Evolutionary conservation across 192 early-diverging fungal species (phyloP), one percentile per base, ranked within the genome.

Genomic region (Rhizophagus prolifer): DNA sequence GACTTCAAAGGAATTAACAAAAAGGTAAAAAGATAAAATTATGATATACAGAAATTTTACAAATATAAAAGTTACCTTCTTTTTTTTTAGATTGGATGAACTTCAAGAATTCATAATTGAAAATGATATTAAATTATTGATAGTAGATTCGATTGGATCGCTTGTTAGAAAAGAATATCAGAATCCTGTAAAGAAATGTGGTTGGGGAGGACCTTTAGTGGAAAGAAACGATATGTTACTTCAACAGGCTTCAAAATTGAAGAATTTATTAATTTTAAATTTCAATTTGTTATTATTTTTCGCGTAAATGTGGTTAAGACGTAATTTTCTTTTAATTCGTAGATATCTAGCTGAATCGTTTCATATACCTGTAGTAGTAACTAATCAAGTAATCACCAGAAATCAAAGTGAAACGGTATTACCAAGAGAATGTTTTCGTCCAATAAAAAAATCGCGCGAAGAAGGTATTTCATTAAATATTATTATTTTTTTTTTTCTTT

Each of bases 331-430:
- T 25, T 74, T 7, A n/a, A 23, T 50, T 63, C 2, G 26, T 38
- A 75, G 74, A 47, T 75, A 65, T 16, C 36, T 75, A n/a, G 58
- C 74, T n/a, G 74, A 75, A 65, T 75, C 74, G 13, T 75, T 75
- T 46, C 58, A 54, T 65, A 64, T 75, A 21, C 38, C 74, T 16
- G 26, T 36, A 14, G 70, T 71, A 1, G 70, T 71, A 23, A 71
- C 70, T 14, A 71, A 71, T 71, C 70, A 71, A 46, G 46, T 71
- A 16, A 71, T 71, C 9, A 50, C 26, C 13, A 70, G 25, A 34
- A 70, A 63, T 63, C 61, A 30, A 63, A 54, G 50, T 54, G 50
- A 54, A 54, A 54, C 50, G 2, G 50, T 54, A 54, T 54, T 54
- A 54, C 50, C 34, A 66, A 66, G 26, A 28, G 34, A 28, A 19